Evolutionary conservation across 1,284 basidiomycete genomes (phyloP).

Genomic region (Mycena citricolor): DNA sequence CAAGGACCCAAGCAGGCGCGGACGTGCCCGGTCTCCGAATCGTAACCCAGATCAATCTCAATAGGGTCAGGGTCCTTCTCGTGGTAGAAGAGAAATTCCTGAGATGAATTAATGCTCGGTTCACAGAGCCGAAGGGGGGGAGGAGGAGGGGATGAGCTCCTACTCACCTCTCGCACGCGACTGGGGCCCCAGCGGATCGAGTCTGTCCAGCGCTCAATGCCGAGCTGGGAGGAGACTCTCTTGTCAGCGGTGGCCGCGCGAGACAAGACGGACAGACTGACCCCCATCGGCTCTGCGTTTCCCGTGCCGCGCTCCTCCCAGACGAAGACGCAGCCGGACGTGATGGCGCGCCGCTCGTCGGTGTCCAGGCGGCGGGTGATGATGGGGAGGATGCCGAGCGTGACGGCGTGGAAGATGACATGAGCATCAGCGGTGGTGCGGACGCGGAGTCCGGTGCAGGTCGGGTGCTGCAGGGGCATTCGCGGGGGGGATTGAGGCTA

Average conservation of each 20-base stretch:
- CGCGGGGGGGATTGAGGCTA: slow-evolving; percentile 18
- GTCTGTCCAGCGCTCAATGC: slow-evolving; percentile 80
- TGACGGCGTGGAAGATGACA: slow-evolving; percentile 74
- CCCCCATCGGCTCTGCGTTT: slow-evolving; percentile 64
- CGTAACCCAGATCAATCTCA: slow-evolving; percentile 46
- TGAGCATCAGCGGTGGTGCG: slow-evolving; percentile 67
- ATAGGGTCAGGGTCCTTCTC: slow-evolving; percentile 51
- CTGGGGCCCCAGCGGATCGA: slow-evolving; percentile 79
- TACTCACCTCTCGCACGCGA: slow-evolving; percentile 68
- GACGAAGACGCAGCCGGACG: slow-evolving; percentile 71
- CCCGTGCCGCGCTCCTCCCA: slow-evolving; percentile 76
- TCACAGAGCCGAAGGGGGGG: slow-evolving; percentile 1
- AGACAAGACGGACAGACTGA: slow-evolving; percentile 35
- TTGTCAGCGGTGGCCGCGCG: slow-evolving; percentile 21
- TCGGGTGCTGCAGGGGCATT: slow-evolving; percentile 40
- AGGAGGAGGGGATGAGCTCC: slow-evolving; percentile 8
- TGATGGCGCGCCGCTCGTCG: slow-evolving; percentile 62
- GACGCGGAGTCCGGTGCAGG: slow-evolving; percentile 41
- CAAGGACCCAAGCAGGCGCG: neutral
- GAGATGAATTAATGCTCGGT: slow-evolving; percentile 8
- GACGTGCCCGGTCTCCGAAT: slow-evolving; percentile 43
- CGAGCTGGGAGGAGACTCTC: slow-evolving; percentile 42
- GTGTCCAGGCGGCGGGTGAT: slow-evolving; percentile 73
- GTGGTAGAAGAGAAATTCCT: slow-evolving; percentile 80
- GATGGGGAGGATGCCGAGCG: slow-evolving; percentile 60